These are phyloP conservation scores for Phytophthora sp. DNA, from an alignment of 352 stramenopile genomes.

Conservation along the genomic window DNA sequence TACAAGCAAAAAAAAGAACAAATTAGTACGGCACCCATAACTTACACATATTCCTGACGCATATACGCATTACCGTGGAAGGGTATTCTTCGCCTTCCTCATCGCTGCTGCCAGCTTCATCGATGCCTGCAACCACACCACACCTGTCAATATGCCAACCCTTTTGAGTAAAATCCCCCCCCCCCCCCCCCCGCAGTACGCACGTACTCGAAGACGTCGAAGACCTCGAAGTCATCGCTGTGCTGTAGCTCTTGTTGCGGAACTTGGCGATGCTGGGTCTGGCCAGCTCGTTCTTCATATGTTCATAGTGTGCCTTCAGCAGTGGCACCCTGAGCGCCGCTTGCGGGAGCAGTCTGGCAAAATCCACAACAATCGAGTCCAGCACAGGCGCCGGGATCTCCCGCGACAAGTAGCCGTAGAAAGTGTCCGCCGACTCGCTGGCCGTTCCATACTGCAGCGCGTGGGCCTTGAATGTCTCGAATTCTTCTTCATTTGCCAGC, in stretches of 20 bases:
- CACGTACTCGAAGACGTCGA: conserved; percentile 47
- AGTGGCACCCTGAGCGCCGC: conserved; percentile 64
- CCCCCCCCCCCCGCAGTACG: not conserved
- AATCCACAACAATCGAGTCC: conserved; percentile 79
- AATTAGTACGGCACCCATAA: not conserved
- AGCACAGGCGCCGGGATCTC: conserved; percentile 63
- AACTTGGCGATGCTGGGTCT: conserved; percentile 39
- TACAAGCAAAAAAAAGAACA: conserved; percentile 21
- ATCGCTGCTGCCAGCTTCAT: conserved; percentile 54
- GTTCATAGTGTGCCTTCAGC: conserved; percentile 70
- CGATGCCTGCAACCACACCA: conserved; percentile 18
- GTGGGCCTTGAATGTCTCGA: conserved; percentile 81
- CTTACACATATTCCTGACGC: not conserved
- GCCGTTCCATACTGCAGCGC: conserved; percentile 77
- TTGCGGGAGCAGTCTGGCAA: conserved; percentile 76
- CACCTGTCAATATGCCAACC: too few species aligned
- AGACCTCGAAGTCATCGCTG: conserved; percentile 25
- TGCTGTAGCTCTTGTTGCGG: conserved; percentile 77
- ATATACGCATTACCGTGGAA: conserved; percentile 47
- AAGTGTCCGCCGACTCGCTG: conserved; percentile 63
- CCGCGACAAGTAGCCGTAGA: conserved; percentile 71
- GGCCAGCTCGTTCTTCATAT: conserved; percentile 40
- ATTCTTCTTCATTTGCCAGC: conserved; percentile 60
- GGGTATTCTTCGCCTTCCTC: conserved; percentile 78
- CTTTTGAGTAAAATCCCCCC: not conserved